Conservation (phyloP, 495 filamentous ascomycete species). For the Amorphotheca resinae region DNA sequence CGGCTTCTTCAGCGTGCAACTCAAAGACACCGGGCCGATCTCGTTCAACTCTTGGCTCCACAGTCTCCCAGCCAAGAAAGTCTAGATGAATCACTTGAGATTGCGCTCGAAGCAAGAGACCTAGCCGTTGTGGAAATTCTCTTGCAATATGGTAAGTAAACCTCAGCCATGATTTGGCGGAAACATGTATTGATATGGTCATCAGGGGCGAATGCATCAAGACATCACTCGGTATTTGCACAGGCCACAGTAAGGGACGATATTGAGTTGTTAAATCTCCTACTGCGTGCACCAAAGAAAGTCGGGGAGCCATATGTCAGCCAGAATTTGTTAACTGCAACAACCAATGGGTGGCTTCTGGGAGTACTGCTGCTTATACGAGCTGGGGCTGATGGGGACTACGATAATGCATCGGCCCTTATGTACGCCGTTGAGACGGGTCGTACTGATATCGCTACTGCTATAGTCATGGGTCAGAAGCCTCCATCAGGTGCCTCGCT, state of each 20-base stretch:
- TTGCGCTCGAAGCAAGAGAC: background rate
- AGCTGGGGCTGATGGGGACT: background rate
- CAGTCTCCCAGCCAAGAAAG: background rate
- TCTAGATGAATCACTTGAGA: background rate
- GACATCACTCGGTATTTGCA: background rate
- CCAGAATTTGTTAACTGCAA: background rate
- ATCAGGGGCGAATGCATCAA: background rate
- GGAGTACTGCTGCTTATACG: background rate
- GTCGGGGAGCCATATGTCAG: background rate
- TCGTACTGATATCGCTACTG: background rate
- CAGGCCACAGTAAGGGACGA: background rate
- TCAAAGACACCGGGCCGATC: background rate
- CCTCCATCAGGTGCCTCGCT: background rate
- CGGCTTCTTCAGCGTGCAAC: background rate
- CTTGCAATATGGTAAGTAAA: constrained; percentile 2
- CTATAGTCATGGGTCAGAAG: background rate
- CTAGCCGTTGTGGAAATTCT: background rate
- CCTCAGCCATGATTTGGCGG: background rate
- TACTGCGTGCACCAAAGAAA: constrained; percentile 1
- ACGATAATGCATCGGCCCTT: background rate
- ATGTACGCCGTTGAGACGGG: background rate
- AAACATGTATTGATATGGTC: background rate
- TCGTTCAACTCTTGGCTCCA: constrained; percentile 1
- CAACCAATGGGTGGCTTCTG: background rate
- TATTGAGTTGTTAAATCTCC: background rate